A percentile compares a stretch with the other conserved stretches of the same genome.
phyloP scores from a whole-genome alignment of 371 early-diverging fungal genomes.

The Mortierella sp. region DNA sequence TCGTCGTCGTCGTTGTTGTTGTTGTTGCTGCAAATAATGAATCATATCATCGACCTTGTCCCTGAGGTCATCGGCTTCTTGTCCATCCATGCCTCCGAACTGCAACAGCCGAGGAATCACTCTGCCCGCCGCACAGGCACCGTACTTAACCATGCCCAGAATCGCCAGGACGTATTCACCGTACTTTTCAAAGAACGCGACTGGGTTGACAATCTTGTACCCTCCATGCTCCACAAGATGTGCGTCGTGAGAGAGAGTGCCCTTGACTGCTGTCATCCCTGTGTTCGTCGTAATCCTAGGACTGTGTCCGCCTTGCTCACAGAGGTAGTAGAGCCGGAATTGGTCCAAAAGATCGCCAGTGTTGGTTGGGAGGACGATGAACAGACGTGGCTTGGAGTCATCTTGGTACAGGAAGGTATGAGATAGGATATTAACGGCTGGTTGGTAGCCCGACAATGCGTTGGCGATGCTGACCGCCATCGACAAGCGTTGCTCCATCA shows the following conservation, averaged over 20 bases:
- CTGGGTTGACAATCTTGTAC: slow-evolving; percentile 30
- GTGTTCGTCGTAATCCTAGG: not conserved
- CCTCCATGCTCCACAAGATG: slow-evolving; percentile 42
- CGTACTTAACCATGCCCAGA: not conserved
- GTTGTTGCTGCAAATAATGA: not conserved
- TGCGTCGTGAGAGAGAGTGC: slow-evolving; percentile 19
- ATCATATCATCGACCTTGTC: not conserved
- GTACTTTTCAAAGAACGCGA: slow-evolving; percentile 39
- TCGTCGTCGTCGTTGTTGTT: not conserved
- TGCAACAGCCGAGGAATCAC: not conserved
- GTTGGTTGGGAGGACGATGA: slow-evolving; percentile 32
- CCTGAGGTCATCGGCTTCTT: not conserved
- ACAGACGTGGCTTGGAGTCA: slow-evolving; percentile 20
- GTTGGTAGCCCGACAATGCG: not conserved
- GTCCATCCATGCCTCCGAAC: not conserved
- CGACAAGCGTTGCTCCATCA: not conserved
- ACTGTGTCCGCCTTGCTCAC: slow-evolving; percentile 36
- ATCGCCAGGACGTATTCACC: slow-evolving; percentile 19
- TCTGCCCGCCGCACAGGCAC: not conserved
- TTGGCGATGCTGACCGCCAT: not conserved
- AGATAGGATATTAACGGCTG: not conserved
- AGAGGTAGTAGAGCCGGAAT: slow-evolving; percentile 44
- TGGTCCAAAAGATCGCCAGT: slow-evolving; percentile 4
- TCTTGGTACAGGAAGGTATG: not conserved
- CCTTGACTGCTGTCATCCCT: slow-evolving; percentile 3